A percentile compares a stretch with the other conserved stretches of the same genome.
phyloP scores from a whole-genome alignment of 2,329 filamentous ascomycete species.

The Hypoxylon sp. region DNA sequence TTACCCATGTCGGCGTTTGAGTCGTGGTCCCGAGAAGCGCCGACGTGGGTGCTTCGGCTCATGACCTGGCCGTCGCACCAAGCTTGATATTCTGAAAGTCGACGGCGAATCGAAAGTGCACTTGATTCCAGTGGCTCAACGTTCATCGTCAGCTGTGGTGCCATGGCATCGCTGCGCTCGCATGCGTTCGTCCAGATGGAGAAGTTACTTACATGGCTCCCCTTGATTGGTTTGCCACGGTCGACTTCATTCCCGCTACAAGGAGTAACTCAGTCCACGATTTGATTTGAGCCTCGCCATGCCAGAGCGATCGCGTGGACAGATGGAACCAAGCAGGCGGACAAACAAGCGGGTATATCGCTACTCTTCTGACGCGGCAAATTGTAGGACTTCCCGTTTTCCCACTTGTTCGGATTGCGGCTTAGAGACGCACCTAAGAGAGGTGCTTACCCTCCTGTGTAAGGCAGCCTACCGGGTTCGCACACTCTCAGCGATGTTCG shows the following conservation, averaged over 20 bases:
- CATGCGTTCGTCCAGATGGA: conserved; percentile 24
- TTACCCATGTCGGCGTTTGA: conserved; percentile 24
- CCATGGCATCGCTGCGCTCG: conserved; percentile 25
- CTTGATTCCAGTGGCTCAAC: conserved; percentile 16
- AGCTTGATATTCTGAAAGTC: conserved; percentile 10
- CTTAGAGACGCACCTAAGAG: conserved; percentile 1
- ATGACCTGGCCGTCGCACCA: conserved; percentile 18
- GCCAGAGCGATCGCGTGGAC: conserved; percentile 9
- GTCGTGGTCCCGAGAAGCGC: conserved; percentile 25
- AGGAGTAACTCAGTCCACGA: conserved; percentile 7
- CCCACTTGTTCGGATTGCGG: conserved; percentile 22
- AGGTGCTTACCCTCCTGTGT: too few species aligned
- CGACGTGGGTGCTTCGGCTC: conserved; percentile 24
- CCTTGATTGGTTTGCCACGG: conserved; percentile 24
- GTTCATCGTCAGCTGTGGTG: conserved; percentile 19
- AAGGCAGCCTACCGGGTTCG: conserved; percentile 18
- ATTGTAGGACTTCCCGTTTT: not conserved
- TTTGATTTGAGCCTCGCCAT: conserved; percentile 17
- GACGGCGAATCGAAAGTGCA: conserved; percentile 23
- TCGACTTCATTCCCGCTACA: conserved; percentile 16
- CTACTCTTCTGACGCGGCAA: conserved; percentile 10
- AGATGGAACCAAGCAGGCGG: conserved; percentile 7
- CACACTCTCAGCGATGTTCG: conserved; percentile 4
- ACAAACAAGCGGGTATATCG: conserved; percentile 7
- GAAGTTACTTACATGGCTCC: conserved; percentile 31